Conservation (phyloP, 139 green algal species). For the Tetradesmus obliquus region DNA sequence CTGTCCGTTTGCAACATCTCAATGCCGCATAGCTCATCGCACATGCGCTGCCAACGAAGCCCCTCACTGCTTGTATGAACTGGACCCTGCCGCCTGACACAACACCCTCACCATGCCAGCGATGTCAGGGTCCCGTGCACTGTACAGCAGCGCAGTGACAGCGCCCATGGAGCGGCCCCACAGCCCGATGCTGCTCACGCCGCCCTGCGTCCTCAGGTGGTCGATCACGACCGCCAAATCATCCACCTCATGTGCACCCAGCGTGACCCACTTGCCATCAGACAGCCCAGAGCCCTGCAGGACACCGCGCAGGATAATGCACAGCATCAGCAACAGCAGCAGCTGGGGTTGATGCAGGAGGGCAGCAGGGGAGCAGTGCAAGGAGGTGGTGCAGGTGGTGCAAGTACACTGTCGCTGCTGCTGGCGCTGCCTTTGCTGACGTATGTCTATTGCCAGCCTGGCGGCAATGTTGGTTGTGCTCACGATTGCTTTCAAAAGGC, state of each 20-base stretch:
- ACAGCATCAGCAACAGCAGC: background rate
- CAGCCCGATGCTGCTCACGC: conserved; percentile 84
- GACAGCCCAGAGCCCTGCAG: conserved; percentile 88
- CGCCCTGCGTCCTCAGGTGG: conserved; percentile 55
- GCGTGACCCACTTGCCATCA: conserved; percentile 92
- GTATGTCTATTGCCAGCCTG: too few relatives aligned
- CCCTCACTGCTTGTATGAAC: too few relatives aligned
- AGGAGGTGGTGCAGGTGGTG: background rate
- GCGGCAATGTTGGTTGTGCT: too few relatives aligned
- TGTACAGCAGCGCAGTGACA: conserved; percentile 92
- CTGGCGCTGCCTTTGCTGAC: background rate
- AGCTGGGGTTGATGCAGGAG: background rate
- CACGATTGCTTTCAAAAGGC: too few relatives aligned
- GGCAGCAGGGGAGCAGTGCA: background rate
- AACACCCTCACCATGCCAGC: conserved; percentile 71
- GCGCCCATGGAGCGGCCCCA: conserved; percentile 98
- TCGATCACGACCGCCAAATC: conserved; percentile 77
- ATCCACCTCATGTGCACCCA: conserved; percentile 89
- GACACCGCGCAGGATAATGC: background rate
- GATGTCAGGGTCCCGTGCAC: conserved; percentile 70
- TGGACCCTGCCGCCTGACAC: background rate
- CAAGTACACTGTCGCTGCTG: background rate
- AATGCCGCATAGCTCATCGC: too few relatives aligned
- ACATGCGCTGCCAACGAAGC: too few relatives aligned
- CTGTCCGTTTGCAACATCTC: too few relatives aligned